Evolutionary conservation across 1,284 basidiomycete genomes (phyloP).

Genomic region (Cutaneotrichosporon cavernicola): DNA sequence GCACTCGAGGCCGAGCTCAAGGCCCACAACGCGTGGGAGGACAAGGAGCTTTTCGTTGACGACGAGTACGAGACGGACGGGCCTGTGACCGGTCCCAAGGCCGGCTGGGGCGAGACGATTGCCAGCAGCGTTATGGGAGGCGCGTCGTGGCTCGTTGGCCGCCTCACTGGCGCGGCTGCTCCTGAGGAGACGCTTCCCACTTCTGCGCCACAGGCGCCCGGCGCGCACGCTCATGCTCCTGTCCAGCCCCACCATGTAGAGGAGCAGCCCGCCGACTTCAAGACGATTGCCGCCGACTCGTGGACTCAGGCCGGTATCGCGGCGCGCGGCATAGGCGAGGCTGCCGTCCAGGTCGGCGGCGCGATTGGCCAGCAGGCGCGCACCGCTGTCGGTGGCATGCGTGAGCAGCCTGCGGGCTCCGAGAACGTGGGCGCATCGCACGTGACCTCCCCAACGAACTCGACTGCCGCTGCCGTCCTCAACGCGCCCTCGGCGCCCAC

Average conservation of each 20-base stretch:
- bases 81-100: constrained; percentile 25
- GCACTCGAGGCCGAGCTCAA: constrained; percentile 43
- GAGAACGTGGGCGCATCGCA: neutral
- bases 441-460: neutral
- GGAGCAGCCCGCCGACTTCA: constrained; percentile 16
- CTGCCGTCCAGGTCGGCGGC: constrained; percentile 39
- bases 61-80: constrained; percentile 48
- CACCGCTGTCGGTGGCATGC: constrained; percentile 36
- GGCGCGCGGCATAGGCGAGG: constrained; percentile 42
- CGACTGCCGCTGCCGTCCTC: constrained; percentile 7
- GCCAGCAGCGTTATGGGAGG: constrained; percentile 24
- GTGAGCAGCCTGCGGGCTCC: constrained; percentile 10
- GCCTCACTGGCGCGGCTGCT: constrained; percentile 9
- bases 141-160: constrained; percentile 12
- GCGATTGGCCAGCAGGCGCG: constrained; percentile 42
- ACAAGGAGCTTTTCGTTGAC: constrained; percentile 46
- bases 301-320: constrained; percentile 49
- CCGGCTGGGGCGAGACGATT: constrained; percentile 47
- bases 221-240: constrained; percentile 20
- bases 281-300: constrained; percentile 34
- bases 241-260: constrained; percentile 15
- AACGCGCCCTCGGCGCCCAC: constrained; percentile 4
- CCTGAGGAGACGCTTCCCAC: constrained; percentile 26
- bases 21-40: constrained; percentile 43
- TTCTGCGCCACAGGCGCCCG: constrained; percentile 24